These are phyloP conservation scores for Quercus wislizeni DNA, from an alignment of 306 rosid species.

Conservation along the genomic window DNA sequence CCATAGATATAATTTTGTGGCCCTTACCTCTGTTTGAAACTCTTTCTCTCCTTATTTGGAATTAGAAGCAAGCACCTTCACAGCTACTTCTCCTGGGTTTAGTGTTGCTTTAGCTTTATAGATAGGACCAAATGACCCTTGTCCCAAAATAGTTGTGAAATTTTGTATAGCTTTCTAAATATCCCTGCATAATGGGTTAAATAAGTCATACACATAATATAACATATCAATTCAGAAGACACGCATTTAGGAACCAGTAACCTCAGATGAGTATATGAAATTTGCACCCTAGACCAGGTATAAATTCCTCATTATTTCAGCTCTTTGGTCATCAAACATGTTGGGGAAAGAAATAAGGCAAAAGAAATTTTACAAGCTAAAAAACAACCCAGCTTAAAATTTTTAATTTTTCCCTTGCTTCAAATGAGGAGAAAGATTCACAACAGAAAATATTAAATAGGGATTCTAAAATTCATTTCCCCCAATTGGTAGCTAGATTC, in stretches of 20 bases:
- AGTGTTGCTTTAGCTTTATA: slow-evolving; percentile 44
- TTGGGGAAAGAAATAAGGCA: neutral
- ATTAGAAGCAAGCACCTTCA: slow-evolving; percentile 58
- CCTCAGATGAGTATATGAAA: neutral
- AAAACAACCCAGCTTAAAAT: too few relatives aligned
- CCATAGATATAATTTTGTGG: slow-evolving; percentile 2
- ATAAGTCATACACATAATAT: neutral
- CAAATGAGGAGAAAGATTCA: too few relatives aligned
- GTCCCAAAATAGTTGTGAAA: slow-evolving; percentile 59
- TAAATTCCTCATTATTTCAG: too few relatives aligned
- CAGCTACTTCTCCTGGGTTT: slow-evolving; percentile 51
- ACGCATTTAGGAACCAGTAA: neutral
- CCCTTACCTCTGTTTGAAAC: slow-evolving; percentile 89
- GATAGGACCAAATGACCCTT: slow-evolving; percentile 65
- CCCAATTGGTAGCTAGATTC: too few relatives aligned
- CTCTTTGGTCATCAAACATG: neutral
- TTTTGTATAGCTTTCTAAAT: slow-evolving; percentile 54
- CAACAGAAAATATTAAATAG: too few relatives aligned
- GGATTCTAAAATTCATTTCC: too few relatives aligned
- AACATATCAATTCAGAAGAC: neutral
- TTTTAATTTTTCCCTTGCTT: too few relatives aligned
- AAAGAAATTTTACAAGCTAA: too few relatives aligned
- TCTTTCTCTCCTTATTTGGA: slow-evolving; percentile 95
- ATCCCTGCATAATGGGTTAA: slow-evolving; percentile 35
- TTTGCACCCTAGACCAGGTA: neutral